A percentile compares a stretch with the other conserved stretches of the same genome.
Conservation (phyloP, 768 basidiomycete genomes). For the Suillus cothurnatus region DNA sequence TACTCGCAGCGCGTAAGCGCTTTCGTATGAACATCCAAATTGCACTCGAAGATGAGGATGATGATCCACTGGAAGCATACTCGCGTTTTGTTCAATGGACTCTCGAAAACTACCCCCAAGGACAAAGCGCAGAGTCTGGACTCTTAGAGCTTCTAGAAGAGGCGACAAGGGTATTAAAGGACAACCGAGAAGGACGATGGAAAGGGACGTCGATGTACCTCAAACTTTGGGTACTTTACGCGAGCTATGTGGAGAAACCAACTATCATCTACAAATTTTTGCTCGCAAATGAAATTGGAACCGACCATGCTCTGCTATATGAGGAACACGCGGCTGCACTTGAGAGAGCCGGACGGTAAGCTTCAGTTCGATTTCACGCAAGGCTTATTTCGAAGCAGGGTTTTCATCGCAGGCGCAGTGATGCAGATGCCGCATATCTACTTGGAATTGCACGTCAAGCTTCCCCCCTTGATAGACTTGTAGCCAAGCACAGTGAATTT, state of each 20-base stretch:
- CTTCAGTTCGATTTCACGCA: slow-evolving; percentile 22
- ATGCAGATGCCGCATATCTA: slow-evolving; percentile 89
- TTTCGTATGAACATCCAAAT: slow-evolving; percentile 74
- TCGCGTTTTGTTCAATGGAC: slow-evolving; percentile 89
- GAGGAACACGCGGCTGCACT: slow-evolving; percentile 89
- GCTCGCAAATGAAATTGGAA: slow-evolving; percentile 89
- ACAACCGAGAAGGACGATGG: slow-evolving; percentile 74
- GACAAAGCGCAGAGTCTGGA: slow-evolving; percentile 85
- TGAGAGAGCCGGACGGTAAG: slow-evolving; percentile 81
- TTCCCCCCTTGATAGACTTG: slow-evolving; percentile 76
- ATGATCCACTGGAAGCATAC: slow-evolving; percentile 85
- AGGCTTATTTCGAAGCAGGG: slow-evolving; percentile 28
- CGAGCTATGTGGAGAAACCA: slow-evolving; percentile 88
- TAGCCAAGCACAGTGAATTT: slow-evolving; percentile 80
- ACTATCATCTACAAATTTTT: slow-evolving; percentile 88
- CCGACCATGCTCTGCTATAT: slow-evolving; percentile 77
- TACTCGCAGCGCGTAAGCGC: slow-evolving; percentile 63
- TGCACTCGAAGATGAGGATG: slow-evolving; percentile 73
- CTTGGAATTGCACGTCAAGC: slow-evolving; percentile 88
- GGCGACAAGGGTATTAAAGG: slow-evolving; percentile 83
- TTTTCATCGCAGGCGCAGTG: slow-evolving; percentile 60
- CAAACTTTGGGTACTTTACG: slow-evolving; percentile 93
- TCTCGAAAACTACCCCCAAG: slow-evolving; percentile 92
- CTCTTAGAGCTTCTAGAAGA: slow-evolving; percentile 93
- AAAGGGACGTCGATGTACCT: slow-evolving; percentile 82